phyloP scores from a whole-genome alignment of 2,329 filamentous ascomycete genomes.

The Neocucurbitaria cava region DNA sequence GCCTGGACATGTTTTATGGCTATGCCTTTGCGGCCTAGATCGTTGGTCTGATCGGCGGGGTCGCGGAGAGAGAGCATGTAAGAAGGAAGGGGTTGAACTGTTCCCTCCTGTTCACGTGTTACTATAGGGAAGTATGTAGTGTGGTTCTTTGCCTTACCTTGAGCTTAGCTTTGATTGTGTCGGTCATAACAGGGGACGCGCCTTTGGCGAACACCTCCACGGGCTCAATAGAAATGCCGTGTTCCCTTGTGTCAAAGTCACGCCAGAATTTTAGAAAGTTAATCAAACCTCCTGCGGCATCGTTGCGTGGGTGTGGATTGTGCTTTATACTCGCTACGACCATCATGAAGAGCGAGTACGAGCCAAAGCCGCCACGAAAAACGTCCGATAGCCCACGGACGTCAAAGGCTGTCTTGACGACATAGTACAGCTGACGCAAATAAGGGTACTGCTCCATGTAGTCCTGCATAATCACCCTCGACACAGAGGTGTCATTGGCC shows the following conservation, averaged over 20 bases:
- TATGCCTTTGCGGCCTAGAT: constrained; percentile 60
- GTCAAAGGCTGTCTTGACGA: constrained; percentile 60
- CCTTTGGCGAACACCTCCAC: constrained; percentile 53
- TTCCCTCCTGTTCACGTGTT: constrained; percentile 20
- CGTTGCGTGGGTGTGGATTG: constrained; percentile 39
- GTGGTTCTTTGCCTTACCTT: constrained; percentile 15
- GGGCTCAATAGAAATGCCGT: constrained; percentile 60
- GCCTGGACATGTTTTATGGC: constrained; percentile 59
- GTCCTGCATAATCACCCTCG: constrained; percentile 53
- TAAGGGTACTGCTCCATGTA: constrained; percentile 59
- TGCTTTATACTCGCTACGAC: constrained; percentile 61
- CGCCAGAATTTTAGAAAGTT: constrained; percentile 60
- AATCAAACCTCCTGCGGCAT: constrained; percentile 55
- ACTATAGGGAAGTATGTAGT: constrained; percentile 2
- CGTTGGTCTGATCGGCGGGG: constrained; percentile 64
- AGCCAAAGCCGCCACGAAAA: constrained; percentile 58
- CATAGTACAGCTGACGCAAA: constrained; percentile 57
- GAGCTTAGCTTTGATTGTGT: constrained; percentile 18
- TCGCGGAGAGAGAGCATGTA: constrained; percentile 64
- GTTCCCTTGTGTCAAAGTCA: constrained; percentile 53
- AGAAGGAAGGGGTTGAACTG: constrained; percentile 20
- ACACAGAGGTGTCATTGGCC: constrained; percentile 49
- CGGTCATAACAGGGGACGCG: constrained; percentile 24
- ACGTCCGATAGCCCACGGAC: constrained; percentile 58
- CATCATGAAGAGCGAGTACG: constrained; percentile 65